Evolutionary conservation across 148 eudicot species (phyloP), one percentile per base, ranked within the genome.

Genomic region (Dysphania ambrosioides): DNA sequence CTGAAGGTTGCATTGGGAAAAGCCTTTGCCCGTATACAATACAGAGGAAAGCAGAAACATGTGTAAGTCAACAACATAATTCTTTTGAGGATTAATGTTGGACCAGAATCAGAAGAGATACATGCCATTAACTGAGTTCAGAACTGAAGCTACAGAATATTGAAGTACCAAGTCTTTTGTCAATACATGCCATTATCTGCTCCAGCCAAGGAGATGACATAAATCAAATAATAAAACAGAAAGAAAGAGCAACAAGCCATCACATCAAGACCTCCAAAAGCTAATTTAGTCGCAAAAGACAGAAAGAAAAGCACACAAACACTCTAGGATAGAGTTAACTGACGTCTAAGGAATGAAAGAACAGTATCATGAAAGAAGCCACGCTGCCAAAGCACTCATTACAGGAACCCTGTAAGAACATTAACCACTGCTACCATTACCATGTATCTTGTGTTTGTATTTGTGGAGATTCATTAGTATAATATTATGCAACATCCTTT

Each of bases 1-100:
- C 78, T 73, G 23, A 21, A 32, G 13, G 71, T 30, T 29, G 8
- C 21, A 56, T 83, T 79, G 1, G 68, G 56, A 56, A 75, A 82
- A 21, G 77, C 76, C 9, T 73, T 26, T 36, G 80, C 47, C 31
- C 80, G 78, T 79, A 75, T 23, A 65, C 4, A 21, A 56, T 2
- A 49, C n/a, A 71, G 21, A 32, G 8, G 11, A 55, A 55, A 27
- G 27, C 53, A 27, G 32, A 68, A 15, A 51, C 2, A 35, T 31
- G 3, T 32, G 26, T 6, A n/a, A 65, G 42, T 34, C 44, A 36
- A 64, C 35, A 19, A 32, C 24, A 32, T 1, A 16, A 0, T 32
- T 32, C 67, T 15, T 63, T 38, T 38, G 35, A 21, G 27, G 27
- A 34, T 34, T 34, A 65, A n/a, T 65, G 3, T 3, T 2, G 27